phyloP scores from a whole-genome alignment of 495 filamentous ascomycete species.

The Melanomma pulvis-pyrius region DNA sequence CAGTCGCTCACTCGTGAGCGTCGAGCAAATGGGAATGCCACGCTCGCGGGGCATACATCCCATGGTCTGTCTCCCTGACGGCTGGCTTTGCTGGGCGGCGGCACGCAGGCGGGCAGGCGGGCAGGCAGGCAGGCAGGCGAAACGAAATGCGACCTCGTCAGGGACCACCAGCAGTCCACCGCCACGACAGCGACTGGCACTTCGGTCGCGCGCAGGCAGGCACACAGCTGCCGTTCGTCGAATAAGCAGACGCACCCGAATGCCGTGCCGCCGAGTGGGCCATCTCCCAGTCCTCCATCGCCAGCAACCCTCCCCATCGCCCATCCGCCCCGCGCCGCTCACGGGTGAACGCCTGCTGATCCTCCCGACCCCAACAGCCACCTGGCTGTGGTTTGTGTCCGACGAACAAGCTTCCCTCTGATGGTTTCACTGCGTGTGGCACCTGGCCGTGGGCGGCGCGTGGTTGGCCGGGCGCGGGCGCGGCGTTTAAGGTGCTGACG shows the following conservation, averaged over 20 bases:
- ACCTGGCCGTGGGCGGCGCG: not conserved
- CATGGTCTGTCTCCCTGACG: not conserved
- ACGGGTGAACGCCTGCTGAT: slow-evolving; percentile 3
- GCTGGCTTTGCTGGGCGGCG: not conserved
- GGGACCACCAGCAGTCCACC: not conserved
- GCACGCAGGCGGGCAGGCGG: not conserved
- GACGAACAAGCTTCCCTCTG: not conserved
- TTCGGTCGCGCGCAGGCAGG: too few relatives aligned
- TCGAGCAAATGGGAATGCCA: not conserved
- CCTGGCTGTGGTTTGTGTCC: not conserved
- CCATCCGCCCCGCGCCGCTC: too few relatives aligned
- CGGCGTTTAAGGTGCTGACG: slow-evolving; percentile 23
- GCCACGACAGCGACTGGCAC: not conserved
- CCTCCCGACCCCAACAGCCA: not conserved
- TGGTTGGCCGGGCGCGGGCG: slow-evolving; percentile 18
- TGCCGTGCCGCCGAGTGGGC: too few relatives aligned
- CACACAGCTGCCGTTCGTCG: too few relatives aligned
- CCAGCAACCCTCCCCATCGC: not conserved
- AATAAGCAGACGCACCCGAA: too few relatives aligned
- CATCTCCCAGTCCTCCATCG: too few relatives aligned
- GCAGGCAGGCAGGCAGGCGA: too few relatives aligned
- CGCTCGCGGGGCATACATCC: slow-evolving; percentile 18
- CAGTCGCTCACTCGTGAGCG: not conserved
- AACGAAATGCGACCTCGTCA: slow-evolving; percentile 12
- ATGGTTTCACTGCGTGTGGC: slow-evolving; percentile 14